Conservation (phyloP, 495 filamentous ascomycete species). For the Penicillium verhagenii region DNA sequence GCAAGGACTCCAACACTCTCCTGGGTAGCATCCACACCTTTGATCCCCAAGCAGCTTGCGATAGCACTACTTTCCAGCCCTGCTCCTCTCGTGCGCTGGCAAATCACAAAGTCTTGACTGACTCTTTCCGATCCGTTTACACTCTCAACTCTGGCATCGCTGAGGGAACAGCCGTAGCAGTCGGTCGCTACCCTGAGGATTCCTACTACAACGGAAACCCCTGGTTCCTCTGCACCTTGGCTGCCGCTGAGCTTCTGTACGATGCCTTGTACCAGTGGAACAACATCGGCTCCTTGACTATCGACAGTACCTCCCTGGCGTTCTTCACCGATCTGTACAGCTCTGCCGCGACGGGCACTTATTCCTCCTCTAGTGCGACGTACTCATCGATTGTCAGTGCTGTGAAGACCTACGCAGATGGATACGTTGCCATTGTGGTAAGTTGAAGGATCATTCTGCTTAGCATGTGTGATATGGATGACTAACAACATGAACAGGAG, state of each 20-base stretch:
- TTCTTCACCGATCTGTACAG: slow-evolving; percentile 58
- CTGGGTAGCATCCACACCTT: slow-evolving; percentile 64
- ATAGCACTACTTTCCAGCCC: slow-evolving; percentile 56
- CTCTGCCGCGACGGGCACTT: slow-evolving; percentile 50
- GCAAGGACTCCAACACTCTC: slow-evolving; percentile 62
- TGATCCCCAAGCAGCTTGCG: slow-evolving; percentile 53
- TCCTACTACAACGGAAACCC: slow-evolving; percentile 67
- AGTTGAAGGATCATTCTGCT: background rate
- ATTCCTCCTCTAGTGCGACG: slow-evolving; percentile 39
- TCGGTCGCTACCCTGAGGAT: slow-evolving; percentile 72
- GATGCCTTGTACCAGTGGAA: slow-evolving; percentile 62
- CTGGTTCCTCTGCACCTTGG: slow-evolving; percentile 65
- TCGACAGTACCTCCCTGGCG: slow-evolving; percentile 50
- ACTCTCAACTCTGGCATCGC: slow-evolving; percentile 51
- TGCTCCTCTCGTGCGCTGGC: slow-evolving; percentile 61
- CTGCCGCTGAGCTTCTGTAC: slow-evolving; percentile 66
- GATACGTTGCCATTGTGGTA: slow-evolving; percentile 55
- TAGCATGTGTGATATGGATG: slow-evolving; percentile 31
- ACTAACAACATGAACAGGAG: slow-evolving; percentile 32
- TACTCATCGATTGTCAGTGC: slow-evolving; percentile 53
- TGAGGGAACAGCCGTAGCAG: slow-evolving; percentile 50
- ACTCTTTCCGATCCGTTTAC: slow-evolving; percentile 61
- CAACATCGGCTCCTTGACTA: slow-evolving; percentile 46
- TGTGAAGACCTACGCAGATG: slow-evolving; percentile 62
- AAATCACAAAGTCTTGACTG: slow-evolving; percentile 63